These are phyloP conservation scores for Hydnum rufescens DNA, from an alignment of 768 basidiomycete genomes.

Conservation along the genomic window DNA sequence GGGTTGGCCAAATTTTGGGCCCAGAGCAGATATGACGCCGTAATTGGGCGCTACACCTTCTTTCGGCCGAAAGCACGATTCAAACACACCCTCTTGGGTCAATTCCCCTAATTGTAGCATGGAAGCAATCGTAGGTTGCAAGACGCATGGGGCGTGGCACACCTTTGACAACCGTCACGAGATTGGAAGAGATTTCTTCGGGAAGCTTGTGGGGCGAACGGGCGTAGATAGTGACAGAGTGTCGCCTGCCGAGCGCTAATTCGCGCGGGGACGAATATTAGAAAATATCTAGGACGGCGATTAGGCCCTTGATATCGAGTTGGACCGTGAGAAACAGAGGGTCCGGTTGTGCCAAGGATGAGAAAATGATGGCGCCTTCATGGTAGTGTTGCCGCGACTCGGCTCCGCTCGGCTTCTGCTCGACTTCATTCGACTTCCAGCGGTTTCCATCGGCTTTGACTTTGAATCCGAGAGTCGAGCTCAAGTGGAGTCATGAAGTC, in stretches of 20 bases:
- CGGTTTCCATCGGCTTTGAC: too few relatives aligned
- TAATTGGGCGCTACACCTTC: not conserved
- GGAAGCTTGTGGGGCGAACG: slow-evolving; percentile 3
- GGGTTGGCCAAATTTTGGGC: not conserved
- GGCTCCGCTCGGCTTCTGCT: too few relatives aligned
- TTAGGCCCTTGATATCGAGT: not conserved
- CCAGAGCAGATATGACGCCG: not conserved
- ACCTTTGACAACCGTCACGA: not conserved
- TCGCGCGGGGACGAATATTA: not conserved
- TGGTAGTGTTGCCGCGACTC: too few relatives aligned
- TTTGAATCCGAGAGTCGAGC: too few relatives aligned
- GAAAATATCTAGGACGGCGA: not conserved
- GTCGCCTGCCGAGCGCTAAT: not conserved
- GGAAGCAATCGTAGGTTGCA: too few relatives aligned
- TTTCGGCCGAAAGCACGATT: not conserved
- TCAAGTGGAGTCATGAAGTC: too few relatives aligned
- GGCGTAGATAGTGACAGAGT: not conserved
- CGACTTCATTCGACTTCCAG: too few relatives aligned
- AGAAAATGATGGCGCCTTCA: not conserved
- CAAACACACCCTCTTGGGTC: not conserved
- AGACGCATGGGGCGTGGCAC: not conserved
- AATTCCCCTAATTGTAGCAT: not conserved
- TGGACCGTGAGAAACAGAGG: not conserved
- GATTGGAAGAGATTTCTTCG: not conserved
- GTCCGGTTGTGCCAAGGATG: not conserved